Evolutionary conservation across 768 basidiomycete genomes (phyloP).

Genomic region (Daedalea quercina): DNA sequence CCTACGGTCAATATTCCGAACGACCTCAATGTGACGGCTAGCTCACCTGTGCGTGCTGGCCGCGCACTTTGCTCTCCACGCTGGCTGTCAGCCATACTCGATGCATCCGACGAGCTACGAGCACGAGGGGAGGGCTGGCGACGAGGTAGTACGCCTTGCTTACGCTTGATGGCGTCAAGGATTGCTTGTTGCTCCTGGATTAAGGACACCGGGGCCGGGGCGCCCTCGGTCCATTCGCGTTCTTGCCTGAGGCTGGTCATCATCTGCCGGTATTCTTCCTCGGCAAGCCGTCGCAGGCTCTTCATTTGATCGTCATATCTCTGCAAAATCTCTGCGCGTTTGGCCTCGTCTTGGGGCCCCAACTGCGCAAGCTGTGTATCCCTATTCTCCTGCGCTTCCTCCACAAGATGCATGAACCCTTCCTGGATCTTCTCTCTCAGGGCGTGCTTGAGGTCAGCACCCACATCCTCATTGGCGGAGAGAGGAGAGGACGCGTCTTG

Average conservation of each 20-base stretch:
- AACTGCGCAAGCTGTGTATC: conserved; percentile 39
- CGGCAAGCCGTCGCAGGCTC: conserved; percentile 37
- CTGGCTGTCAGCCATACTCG: conserved; percentile 1
- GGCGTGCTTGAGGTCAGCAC: conserved; percentile 46
- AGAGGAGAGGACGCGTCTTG: conserved; percentile 11
- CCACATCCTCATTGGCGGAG: conserved; percentile 36
- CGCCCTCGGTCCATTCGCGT: conserved; percentile 40
- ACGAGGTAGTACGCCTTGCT: background rate
- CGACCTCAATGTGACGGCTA: background rate
- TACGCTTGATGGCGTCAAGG: conserved; percentile 38
- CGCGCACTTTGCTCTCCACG: conserved; percentile 7
- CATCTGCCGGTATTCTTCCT: conserved; percentile 37
- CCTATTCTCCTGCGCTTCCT: conserved; percentile 57
- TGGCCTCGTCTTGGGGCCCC: conserved; percentile 15
- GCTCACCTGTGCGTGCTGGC: conserved; percentile 9
- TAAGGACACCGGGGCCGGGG: conserved; percentile 23
- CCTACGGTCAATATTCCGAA: background rate
- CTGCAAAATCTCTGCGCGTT: conserved; percentile 27
- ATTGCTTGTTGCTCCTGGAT: conserved; percentile 37
- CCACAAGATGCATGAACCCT: conserved; percentile 33
- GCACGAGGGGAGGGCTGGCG: background rate
- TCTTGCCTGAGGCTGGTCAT: conserved; percentile 44
- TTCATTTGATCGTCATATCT: conserved; percentile 38
- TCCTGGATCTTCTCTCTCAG: conserved; percentile 48
- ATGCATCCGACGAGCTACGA: background rate